phyloP scores from a whole-genome alignment of 2,329 filamentous ascomycete genomes.

The Botrytis elliptica region DNA sequence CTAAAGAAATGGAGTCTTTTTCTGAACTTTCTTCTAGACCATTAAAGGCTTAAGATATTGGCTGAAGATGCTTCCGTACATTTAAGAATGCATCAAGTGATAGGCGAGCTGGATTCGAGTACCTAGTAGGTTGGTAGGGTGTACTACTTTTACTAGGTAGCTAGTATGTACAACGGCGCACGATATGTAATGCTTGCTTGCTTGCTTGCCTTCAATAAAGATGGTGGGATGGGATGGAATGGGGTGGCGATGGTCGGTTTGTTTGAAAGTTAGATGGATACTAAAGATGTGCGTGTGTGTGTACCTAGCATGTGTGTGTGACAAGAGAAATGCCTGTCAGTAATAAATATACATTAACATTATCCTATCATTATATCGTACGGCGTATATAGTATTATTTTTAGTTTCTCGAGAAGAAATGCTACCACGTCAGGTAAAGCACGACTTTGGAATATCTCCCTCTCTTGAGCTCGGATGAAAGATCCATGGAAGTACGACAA shows the following conservation, averaged over 20 bases:
- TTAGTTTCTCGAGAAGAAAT: background rate
- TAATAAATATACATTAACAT: background rate
- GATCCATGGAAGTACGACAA: background rate
- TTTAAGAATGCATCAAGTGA: background rate
- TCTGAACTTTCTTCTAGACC: background rate
- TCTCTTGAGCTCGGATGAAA: background rate
- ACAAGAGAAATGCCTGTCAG: background rate
- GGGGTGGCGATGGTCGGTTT: background rate
- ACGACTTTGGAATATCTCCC: background rate
- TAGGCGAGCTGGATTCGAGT: constrained; percentile 1
- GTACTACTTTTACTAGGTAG: background rate
- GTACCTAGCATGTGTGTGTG: background rate
- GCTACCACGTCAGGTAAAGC: background rate
- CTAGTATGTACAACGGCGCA: background rate
- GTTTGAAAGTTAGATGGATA: background rate
- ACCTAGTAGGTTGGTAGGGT: background rate
- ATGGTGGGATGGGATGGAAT: background rate
- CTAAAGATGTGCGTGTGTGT: background rate
- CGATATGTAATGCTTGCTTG: background rate
- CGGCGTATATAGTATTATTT: background rate
- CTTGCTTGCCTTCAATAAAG: background rate
- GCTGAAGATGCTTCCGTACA: background rate
- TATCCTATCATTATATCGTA: background rate
- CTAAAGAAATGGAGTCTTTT: background rate
- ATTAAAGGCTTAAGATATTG: background rate